Evolutionary conservation across 1,284 basidiomycete species (phyloP).

Genomic region (Laetiporus sulphureus): DNA sequence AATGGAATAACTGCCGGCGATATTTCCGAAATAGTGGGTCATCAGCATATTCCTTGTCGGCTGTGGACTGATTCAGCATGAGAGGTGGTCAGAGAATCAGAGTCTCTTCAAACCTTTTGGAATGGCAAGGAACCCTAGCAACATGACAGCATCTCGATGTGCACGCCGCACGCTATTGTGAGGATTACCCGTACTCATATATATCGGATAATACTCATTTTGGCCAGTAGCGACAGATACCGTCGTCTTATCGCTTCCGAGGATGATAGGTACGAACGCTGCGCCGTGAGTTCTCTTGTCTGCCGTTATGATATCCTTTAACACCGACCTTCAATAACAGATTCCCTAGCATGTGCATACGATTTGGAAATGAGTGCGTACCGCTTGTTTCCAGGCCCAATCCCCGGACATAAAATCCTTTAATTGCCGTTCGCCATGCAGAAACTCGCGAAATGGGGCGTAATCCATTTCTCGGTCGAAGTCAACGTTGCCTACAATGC

Average conservation of each 20-base stretch:
- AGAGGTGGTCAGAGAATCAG: neutral
- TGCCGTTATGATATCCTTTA: conserved; percentile 13
- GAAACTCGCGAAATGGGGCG: neutral
- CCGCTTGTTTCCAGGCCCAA: conserved; percentile 20
- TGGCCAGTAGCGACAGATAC: conserved; percentile 17
- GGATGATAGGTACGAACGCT: conserved; percentile 18
- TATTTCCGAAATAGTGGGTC: conserved; percentile 7
- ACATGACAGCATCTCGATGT: conserved; percentile 14
- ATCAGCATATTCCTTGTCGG: neutral
- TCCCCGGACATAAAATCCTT: conserved; percentile 15
- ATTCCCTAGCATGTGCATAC: neutral
- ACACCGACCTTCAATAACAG: too few species aligned
- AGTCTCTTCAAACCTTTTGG: conserved; percentile 17
- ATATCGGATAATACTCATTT: conserved; percentile 17
- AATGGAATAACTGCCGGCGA: conserved; percentile 7
- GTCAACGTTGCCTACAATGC: neutral
- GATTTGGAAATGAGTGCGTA: conserved; percentile 5
- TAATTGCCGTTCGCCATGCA: conserved; percentile 2
- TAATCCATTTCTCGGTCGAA: neutral
- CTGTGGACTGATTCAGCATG: neutral
- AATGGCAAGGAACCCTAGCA: conserved; percentile 18
- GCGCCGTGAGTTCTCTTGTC: conserved; percentile 13
- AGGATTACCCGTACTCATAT: conserved; percentile 14
- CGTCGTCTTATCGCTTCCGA: conserved; percentile 20
- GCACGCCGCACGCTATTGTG: conserved; percentile 16